phyloP scores from a whole-genome alignment of 345 rosid species.

The Ceriops zippeliana region DNA sequence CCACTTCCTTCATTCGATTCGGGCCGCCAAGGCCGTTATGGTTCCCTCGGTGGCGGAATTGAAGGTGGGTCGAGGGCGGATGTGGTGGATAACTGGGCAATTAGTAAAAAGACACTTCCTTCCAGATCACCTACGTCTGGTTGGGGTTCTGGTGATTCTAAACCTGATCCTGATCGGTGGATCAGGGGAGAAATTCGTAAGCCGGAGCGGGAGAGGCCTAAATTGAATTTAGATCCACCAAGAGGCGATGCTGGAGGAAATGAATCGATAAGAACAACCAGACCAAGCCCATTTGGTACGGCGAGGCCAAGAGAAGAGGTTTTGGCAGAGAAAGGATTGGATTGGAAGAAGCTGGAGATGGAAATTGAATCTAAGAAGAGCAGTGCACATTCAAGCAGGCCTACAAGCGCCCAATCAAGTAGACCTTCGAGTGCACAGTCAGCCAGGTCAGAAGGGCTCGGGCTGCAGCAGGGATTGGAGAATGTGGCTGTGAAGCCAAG shows the following conservation, averaged over 20 bases:
- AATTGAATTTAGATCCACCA: constrained; percentile 61
- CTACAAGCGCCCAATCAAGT: constrained; percentile 85
- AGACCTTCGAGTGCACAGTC: constrained; percentile 94
- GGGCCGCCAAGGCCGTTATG: constrained; percentile 53
- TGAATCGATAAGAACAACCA: constrained; percentile 51
- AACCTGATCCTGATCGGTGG: constrained; percentile 66
- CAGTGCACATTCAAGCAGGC: constrained; percentile 51
- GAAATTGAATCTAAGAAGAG: constrained; percentile 74
- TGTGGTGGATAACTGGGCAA: constrained; percentile 73
- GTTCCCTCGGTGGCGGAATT: constrained; percentile 41
- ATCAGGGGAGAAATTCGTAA: constrained; percentile 34
- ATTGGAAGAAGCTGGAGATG: constrained; percentile 77
- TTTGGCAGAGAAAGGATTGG: constrained; percentile 89
- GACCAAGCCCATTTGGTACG: constrained; percentile 80
- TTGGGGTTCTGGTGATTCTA: constrained; percentile 57
- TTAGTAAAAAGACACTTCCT: constrained; percentile 53
- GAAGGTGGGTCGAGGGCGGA: constrained; percentile 66
- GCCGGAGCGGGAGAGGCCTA: constrained; percentile 57
- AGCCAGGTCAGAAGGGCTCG: constrained; percentile 59
- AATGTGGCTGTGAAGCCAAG: constrained; percentile 55
- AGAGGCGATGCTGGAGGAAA: constrained; percentile 40
- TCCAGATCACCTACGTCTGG: constrained; percentile 58
- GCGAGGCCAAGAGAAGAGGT: constrained; percentile 95
- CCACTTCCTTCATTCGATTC: constrained; percentile 51
- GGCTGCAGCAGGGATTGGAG: constrained; percentile 44